Evolutionary conservation across 2,329 filamentous ascomycete genomes (phyloP).

Genomic region (Lachnellula arida): DNA sequence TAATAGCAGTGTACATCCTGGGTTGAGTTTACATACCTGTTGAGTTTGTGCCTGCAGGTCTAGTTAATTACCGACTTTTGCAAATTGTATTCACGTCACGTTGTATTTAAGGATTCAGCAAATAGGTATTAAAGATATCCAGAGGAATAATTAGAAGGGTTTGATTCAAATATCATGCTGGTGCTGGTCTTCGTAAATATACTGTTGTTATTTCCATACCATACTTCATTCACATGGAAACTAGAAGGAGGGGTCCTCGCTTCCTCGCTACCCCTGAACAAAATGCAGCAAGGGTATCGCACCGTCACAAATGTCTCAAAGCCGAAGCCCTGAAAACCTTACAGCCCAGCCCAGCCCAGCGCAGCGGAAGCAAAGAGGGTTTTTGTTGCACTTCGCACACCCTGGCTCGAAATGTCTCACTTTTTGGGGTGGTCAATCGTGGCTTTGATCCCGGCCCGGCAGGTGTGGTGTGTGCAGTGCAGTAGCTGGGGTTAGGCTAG

Average conservation of each 20-base stretch:
- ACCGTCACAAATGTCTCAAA: background rate
- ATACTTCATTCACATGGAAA: too few relatives aligned
- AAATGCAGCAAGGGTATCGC: background rate
- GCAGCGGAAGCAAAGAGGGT: background rate
- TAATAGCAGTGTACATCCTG: slow-evolving; percentile 53
- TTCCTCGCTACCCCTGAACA: background rate
- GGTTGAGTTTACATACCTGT: slow-evolving; percentile 47
- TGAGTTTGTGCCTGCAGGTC: slow-evolving; percentile 41
- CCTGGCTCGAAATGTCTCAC: background rate
- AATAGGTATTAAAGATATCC: slow-evolving; percentile 39
- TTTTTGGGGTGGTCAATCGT: background rate
- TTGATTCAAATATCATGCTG: slow-evolving; percentile 8
- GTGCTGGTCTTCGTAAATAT: too few relatives aligned
- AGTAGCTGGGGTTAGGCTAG: background rate
- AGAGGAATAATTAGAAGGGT: slow-evolving; percentile 40
- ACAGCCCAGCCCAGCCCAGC: too few relatives aligned
- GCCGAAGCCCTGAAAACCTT: background rate
- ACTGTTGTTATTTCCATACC: too few relatives aligned
- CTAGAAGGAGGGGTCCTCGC: background rate
- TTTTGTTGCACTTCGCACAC: background rate
- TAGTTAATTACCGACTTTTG: slow-evolving; percentile 48
- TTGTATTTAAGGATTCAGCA: slow-evolving; percentile 49
- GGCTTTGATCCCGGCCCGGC: background rate
- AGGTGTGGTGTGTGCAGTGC: background rate
- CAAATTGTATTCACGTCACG: slow-evolving; percentile 51